These are phyloP conservation scores for Macaranga tanarius DNA, from an alignment of 441 rosid species.

Conservation along the genomic window DNA sequence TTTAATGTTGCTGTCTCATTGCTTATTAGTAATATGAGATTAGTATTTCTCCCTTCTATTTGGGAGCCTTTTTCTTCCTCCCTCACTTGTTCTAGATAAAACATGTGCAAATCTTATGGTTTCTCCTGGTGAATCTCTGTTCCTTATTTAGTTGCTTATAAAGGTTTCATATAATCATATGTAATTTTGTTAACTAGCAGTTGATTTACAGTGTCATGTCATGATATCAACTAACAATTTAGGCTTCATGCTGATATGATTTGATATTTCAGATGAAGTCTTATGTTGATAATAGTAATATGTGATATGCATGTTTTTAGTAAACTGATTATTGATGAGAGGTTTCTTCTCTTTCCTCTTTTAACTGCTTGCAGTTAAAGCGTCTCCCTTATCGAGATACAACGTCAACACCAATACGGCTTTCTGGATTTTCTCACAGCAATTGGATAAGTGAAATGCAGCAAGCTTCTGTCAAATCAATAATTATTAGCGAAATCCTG, in stretches of 20 bases:
- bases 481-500: slow-evolving; percentile 83
- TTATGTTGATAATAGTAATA: not conserved
- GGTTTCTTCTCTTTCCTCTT: slow-evolving; percentile 7
- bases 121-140: not conserved
- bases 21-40: not conserved
- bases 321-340: slow-evolving; percentile 17
- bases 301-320: not conserved
- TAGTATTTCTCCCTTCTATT: not conserved
- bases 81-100: not conserved
- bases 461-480: slow-evolving; percentile 85
- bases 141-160: not conserved
- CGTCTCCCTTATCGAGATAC: slow-evolving; percentile 72
- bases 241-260: not conserved
- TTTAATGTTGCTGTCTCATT: slow-evolving; percentile 10
- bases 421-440: slow-evolving; percentile 69
- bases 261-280: not conserved
- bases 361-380: slow-evolving; percentile 55
- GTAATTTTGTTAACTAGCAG: not conserved
- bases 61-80: not conserved
- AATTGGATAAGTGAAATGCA: slow-evolving; percentile 96
- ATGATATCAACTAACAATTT: not conserved
- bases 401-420: slow-evolving; percentile 41
- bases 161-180: not conserved
- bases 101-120: not conserved
- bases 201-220: not conserved